Percentiles rank a stretch among this genome's conserved stretches.
phyloP scores from a whole-genome alignment of 1,139 yeast species.

The Kazachstania sp. region DNA sequence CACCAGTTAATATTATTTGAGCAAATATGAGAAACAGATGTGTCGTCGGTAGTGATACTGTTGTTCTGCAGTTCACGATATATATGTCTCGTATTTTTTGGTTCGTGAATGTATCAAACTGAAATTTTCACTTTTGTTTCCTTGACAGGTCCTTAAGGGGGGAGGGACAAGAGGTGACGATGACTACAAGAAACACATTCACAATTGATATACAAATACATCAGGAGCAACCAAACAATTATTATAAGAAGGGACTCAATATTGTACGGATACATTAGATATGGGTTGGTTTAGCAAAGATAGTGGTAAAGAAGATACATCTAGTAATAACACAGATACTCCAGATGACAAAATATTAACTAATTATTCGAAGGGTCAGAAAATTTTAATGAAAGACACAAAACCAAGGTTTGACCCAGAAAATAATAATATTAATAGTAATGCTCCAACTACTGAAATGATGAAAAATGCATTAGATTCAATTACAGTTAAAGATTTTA shows the following conservation, averaged over 20 bases:
- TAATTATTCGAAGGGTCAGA: slow-evolving; percentile 29
- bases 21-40: neutral
- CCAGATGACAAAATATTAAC: slow-evolving; percentile 4
- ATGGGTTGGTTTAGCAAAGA: neutral
- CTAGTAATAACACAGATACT: neutral
- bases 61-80: too few relatives aligned
- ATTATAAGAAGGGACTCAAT: neutral
- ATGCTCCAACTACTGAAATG: slow-evolving; percentile 9
- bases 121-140: too few relatives aligned
- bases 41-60: too few relatives aligned
- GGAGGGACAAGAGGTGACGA: too few relatives aligned
- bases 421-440: neutral
- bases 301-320: slow-evolving; percentile 4
- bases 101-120: too few relatives aligned
- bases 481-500: slow-evolving; percentile 44
- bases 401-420: slow-evolving; percentile 30
- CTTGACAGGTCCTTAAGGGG: too few relatives aligned
- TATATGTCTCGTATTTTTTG: too few relatives aligned
- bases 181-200: too few relatives aligned
- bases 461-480: slow-evolving; percentile 31
- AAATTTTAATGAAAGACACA: slow-evolving; percentile 34
- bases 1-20: too few relatives aligned
- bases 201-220: neutral
- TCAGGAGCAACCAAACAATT: too few relatives aligned
- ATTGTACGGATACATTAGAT: neutral